These are phyloP conservation scores for Pterocarpus santalinus DNA, from an alignment of 306 rosid species.

Conservation along the genomic window DNA sequence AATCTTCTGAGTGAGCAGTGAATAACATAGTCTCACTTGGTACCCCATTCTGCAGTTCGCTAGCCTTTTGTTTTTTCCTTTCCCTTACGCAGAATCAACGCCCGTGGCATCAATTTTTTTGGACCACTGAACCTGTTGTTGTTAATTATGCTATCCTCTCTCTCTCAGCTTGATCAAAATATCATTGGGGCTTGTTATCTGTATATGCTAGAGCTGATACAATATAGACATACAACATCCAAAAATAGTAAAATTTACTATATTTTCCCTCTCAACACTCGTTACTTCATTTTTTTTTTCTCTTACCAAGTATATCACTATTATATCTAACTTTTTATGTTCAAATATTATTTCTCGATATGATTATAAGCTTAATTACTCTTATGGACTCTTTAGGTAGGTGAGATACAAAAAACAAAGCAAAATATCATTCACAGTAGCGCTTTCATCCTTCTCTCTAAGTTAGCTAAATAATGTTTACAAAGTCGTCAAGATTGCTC, in stretches of 20 bases:
- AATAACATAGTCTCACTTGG: slow-evolving; percentile 47
- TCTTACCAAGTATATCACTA: no score
- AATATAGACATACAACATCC: no score
- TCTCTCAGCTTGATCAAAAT: no score
- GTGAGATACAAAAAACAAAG: no score
- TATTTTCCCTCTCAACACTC: no score
- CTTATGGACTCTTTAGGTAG: neutral
- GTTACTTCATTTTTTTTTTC: no score
- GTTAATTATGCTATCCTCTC: no score
- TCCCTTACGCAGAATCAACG: slow-evolving; percentile 33
- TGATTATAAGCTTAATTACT: neutral
- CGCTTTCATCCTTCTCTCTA: neutral
- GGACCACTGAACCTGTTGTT: neutral
- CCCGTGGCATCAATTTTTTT: neutral
- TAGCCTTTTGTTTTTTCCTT: slow-evolving; percentile 23
- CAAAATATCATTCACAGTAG: no score
- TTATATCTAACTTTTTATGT: no score
- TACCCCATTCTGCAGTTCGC: slow-evolving; percentile 45
- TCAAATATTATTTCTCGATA: neutral
- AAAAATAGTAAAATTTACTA: no score
- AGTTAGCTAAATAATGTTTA: neutral
- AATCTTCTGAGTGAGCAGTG: slow-evolving; percentile 36
- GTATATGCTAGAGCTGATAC: no score
- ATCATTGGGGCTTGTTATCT: no score
- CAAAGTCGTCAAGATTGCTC: neutral